Percentiles rank a stretch among this genome's conserved stretches.
phyloP scores from a whole-genome alignment of 331 rosid species.

The Quercus lobata region DNA sequence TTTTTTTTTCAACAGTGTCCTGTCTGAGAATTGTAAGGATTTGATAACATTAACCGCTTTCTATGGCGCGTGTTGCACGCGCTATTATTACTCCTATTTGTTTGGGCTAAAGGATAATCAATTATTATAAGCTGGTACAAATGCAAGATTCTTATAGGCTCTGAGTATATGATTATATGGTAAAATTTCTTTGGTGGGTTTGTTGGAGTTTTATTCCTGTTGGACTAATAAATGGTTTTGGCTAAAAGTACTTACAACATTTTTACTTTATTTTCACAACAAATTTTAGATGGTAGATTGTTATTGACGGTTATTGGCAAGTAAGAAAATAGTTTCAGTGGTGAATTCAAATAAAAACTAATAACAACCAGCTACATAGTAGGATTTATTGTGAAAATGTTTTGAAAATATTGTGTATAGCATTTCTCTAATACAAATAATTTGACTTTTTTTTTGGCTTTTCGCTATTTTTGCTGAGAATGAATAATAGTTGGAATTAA shows the following conservation, averaged over 20 bases:
- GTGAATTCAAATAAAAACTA: too few species aligned
- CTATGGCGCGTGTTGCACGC: background rate
- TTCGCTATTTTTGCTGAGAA: too few species aligned
- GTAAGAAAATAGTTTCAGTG: accelerated
- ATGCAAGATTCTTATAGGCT: background rate
- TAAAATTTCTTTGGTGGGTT: too few species aligned
- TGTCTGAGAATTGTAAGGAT: background rate
- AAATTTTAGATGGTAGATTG: accelerated
- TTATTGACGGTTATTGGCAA: accelerated
- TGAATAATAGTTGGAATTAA: too few species aligned
- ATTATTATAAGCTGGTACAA: background rate
- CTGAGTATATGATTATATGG: background rate
- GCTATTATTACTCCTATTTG: background rate
- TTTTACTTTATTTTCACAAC: too few species aligned
- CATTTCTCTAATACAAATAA: too few species aligned
- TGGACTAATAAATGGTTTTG: too few species aligned
- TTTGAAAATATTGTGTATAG: too few species aligned
- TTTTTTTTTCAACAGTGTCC: background rate
- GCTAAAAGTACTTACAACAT: too few species aligned
- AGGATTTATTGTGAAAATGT: too few species aligned
- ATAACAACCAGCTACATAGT: accelerated
- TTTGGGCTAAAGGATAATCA: background rate
- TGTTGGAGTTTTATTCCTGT: background rate
- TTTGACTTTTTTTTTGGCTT: too few species aligned
- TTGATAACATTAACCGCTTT: background rate